A percentile compares a stretch with the other conserved stretches of the same genome.
Evolutionary conservation across 768 basidiomycete genomes (phyloP).

Genomic region (Lactarius deliciosus): DNA sequence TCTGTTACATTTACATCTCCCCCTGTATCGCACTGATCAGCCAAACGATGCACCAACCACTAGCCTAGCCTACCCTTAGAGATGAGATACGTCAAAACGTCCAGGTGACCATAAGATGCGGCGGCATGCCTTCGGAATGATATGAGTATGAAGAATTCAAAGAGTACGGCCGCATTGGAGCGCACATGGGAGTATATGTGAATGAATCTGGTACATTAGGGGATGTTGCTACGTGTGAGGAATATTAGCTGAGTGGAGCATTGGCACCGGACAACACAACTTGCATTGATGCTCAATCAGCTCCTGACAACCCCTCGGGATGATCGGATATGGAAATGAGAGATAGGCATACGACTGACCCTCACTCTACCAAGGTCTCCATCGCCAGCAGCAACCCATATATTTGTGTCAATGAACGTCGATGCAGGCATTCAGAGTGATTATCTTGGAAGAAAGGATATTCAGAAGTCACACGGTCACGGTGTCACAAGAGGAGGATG

Average conservation of each 20-base stretch:
- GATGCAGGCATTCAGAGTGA: slow-evolving; percentile 36
- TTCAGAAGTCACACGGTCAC: neutral
- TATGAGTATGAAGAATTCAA: slow-evolving; percentile 17
- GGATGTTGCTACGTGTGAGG: slow-evolving; percentile 43
- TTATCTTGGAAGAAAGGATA: neutral
- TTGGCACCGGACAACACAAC: slow-evolving; percentile 54
- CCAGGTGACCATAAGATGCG: slow-evolving; percentile 83
- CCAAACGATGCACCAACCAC: slow-evolving; percentile 1
- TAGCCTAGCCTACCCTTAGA: slow-evolving; percentile 51
- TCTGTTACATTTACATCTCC: slow-evolving; percentile 88
- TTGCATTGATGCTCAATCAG: slow-evolving; percentile 51
- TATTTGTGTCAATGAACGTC: slow-evolving; percentile 52
- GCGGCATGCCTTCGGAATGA: slow-evolving; percentile 76
- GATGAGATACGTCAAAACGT: slow-evolving; percentile 76
- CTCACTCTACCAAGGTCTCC: slow-evolving; percentile 78
- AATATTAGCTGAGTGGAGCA: slow-evolving; percentile 16
- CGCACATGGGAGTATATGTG: slow-evolving; percentile 83
- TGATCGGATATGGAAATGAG: slow-evolving; percentile 3
- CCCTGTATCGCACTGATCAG: slow-evolving; percentile 43
- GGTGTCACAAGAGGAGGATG: neutral
- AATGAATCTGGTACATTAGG: slow-evolving; percentile 69
- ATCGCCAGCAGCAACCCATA: slow-evolving; percentile 93
- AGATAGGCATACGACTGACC: slow-evolving; percentile 40
- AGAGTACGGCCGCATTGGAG: slow-evolving; percentile 15
- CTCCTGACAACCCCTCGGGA: slow-evolving; percentile 17